These are phyloP conservation scores for Albugo candida DNA, from an alignment of 352 stramenopile genomes.

Conservation along the genomic window DNA sequence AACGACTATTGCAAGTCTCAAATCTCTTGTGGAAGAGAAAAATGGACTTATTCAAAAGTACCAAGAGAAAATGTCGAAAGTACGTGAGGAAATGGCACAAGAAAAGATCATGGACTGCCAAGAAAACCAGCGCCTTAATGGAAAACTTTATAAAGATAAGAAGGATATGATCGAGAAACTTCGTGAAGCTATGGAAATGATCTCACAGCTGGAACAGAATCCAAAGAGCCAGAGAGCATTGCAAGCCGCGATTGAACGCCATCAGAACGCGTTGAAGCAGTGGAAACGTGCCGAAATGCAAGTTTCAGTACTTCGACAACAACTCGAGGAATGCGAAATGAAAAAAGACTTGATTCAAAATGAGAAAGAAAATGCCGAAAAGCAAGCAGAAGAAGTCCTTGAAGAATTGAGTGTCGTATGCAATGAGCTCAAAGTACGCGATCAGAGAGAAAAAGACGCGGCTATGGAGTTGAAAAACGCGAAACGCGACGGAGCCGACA, in stretches of 20 bases:
- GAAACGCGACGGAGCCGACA: slow-evolving; percentile 17
- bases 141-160: slow-evolving; percentile 62
- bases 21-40: slow-evolving; percentile 57
- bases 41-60: slow-evolving; percentile 43
- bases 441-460: slow-evolving; percentile 16
- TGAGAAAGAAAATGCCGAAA: slow-evolving; percentile 51
- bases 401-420: slow-evolving; percentile 49
- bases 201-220: slow-evolving; percentile 26
- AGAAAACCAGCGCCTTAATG: slow-evolving; percentile 32
- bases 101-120: slow-evolving; percentile 28
- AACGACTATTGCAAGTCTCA: slow-evolving; percentile 63
- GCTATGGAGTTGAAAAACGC: slow-evolving; percentile 10
- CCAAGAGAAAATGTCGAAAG: slow-evolving; percentile 23
- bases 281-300: slow-evolving; percentile 52
- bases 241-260: slow-evolving; percentile 33
- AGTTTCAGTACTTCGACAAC: slow-evolving; percentile 22
- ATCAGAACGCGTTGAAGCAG: slow-evolving; percentile 44
- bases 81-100: slow-evolving; percentile 27
- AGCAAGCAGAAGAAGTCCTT: slow-evolving; percentile 52
- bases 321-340: slow-evolving; percentile 37
- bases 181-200: slow-evolving; percentile 45
- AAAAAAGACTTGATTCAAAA: slow-evolving; percentile 26
- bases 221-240: slow-evolving; percentile 18
- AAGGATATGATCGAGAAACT: slow-evolving; percentile 50
- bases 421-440: slow-evolving; percentile 18